Conservation (phyloP, 225 moss, liverwort and hornwort genomes). For the Thuidium tamariscinum region DNA sequence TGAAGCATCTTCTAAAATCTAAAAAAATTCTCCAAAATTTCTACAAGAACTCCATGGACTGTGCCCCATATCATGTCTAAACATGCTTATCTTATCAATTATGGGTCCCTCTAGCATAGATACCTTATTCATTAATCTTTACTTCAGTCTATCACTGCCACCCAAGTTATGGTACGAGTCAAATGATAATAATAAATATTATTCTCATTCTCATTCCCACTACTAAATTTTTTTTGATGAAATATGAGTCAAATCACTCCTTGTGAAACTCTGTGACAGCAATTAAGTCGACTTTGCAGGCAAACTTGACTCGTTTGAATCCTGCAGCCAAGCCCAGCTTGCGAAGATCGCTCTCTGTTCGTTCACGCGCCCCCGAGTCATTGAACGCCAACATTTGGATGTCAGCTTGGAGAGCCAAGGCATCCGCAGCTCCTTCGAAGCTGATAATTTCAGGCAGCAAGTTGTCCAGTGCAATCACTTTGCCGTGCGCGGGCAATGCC, state of each 20-base stretch:
- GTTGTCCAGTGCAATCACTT: constrained; percentile 3
- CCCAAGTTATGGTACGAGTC: background rate
- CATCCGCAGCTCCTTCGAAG: background rate
- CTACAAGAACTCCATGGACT: too few relatives aligned
- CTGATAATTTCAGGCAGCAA: background rate
- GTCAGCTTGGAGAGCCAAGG: background rate
- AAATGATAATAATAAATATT: too few relatives aligned
- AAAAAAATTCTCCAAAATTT: too few relatives aligned
- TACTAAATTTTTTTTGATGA: too few relatives aligned
- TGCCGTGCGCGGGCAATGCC: background rate
- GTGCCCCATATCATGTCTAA: too few relatives aligned
- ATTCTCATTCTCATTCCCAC: too few relatives aligned
- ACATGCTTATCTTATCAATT: too few relatives aligned
- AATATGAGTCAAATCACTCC: too few relatives aligned
- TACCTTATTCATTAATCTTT: background rate
- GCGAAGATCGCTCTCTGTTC: background rate
- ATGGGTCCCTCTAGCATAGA: too few relatives aligned
- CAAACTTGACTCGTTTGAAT: background rate
- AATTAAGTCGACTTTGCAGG: background rate
- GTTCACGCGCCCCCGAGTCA: background rate
- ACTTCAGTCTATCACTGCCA: background rate
- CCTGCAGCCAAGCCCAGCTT: constrained; percentile 4
- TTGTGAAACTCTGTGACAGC: background rate
- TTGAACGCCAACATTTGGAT: constrained; percentile 11
- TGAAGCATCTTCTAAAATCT: too few relatives aligned